Conservation (phyloP, 768 basidiomycete species). For the Trametes maxima region DNA sequence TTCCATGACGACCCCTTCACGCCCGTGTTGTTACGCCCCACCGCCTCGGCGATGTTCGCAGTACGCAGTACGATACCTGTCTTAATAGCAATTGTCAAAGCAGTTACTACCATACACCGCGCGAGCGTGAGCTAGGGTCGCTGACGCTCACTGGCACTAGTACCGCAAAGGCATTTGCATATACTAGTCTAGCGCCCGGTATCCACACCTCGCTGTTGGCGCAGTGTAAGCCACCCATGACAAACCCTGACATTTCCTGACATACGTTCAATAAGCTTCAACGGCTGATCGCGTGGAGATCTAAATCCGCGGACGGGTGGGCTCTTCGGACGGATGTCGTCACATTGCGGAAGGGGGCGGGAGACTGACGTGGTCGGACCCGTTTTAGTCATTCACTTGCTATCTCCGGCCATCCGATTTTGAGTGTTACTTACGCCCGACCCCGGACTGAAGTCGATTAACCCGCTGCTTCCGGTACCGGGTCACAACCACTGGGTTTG, state of each 20-base stretch:
- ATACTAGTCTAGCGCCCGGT: no score
- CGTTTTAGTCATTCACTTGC: slow-evolving; percentile 1
- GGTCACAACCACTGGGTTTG: no score
- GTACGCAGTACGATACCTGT: slow-evolving; percentile 9
- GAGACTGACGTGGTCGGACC: neutral
- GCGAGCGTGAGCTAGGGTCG: neutral
- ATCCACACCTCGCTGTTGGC: no score
- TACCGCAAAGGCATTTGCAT: no score
- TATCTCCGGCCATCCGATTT: neutral
- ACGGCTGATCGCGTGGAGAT: no score
- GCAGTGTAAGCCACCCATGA: no score
- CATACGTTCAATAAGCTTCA: no score
- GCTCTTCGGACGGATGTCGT: neutral
- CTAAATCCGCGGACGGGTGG: no score
- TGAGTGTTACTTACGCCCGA: neutral
- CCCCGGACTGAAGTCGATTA: neutral
- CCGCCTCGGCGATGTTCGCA: neutral
- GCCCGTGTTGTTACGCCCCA: neutral
- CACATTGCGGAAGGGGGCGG: neutral
- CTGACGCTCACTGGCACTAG: no score
- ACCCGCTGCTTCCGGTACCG: no score
- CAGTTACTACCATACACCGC: neutral
- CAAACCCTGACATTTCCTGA: no score
- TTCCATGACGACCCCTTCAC: slow-evolving; percentile 8
- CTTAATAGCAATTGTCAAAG: slow-evolving; percentile 7